Conservation (phyloP, 148 eudicot genomes). For the Bassia scoparia region DNA sequence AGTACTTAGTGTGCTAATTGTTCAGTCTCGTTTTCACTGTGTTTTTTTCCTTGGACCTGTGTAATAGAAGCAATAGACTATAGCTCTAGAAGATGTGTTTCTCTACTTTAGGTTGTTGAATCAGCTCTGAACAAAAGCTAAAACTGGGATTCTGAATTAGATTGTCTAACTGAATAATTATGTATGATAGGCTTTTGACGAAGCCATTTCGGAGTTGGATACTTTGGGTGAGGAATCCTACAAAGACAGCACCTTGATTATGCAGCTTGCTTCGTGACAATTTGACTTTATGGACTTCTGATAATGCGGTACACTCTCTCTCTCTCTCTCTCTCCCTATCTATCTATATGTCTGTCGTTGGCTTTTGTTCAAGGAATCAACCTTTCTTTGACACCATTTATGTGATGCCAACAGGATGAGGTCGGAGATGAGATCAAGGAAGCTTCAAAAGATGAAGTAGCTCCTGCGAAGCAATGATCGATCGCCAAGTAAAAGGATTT, state of each 20-base stretch:
- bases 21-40: no score
- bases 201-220: constrained; percentile 66
- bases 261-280: constrained; percentile 76
- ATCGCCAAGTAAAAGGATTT: neutral
- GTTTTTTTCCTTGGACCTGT: no score
- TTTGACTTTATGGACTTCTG: constrained; percentile 70
- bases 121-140: neutral
- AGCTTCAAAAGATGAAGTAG: constrained; percentile 23
- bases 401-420: constrained; percentile 24
- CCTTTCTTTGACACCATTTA: neutral
- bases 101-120: neutral
- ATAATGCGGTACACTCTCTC: constrained; percentile 37
- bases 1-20: no score
- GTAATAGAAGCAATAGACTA: no score
- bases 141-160: neutral
- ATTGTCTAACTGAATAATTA: neutral
- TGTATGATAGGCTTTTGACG: constrained; percentile 55
- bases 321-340: neutral
- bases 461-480: constrained; percentile 18
- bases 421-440: constrained; percentile 32
- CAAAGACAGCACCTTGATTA: constrained; percentile 73
- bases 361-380: neutral
- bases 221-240: constrained; percentile 73
- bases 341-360: neutral
- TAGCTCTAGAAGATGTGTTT: neutral